These are phyloP conservation scores for Aegilops umbellulata DNA, from an alignment of 176 grass and related monocot genomes.

Conservation along the genomic window DNA sequence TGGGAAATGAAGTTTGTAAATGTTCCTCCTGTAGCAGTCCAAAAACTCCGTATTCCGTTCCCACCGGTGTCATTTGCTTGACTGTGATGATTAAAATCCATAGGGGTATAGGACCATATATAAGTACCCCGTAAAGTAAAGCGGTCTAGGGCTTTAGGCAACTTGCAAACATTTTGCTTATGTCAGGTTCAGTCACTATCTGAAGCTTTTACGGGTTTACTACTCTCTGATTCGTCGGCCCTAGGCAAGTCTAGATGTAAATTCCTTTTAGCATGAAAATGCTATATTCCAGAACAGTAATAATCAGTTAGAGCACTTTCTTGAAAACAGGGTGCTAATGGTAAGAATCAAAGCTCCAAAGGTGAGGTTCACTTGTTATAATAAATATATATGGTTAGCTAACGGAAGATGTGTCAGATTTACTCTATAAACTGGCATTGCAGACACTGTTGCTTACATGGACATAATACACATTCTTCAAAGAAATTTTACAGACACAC, in stretches of 20 bases:
- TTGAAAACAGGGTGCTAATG: not conserved
- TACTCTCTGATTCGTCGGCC: not conserved
- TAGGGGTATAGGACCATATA: not conserved
- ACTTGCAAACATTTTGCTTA: conserved; percentile 11
- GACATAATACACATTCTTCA: not conserved
- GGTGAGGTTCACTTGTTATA: not conserved
- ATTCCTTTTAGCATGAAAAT: not conserved
- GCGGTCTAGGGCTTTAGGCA: conserved; percentile 15
- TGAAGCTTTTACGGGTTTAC: conserved; percentile 13
- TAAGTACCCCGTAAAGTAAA: conserved; percentile 30
- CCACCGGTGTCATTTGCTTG: conserved; percentile 31
- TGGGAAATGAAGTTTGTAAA: conserved; percentile 12
- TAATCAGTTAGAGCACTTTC: not conserved
- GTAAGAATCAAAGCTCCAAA: not conserved
- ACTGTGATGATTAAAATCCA: conserved; percentile 25
- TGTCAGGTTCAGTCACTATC: conserved; percentile 8
- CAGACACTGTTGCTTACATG: not conserved
- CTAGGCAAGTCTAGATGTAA: not conserved
- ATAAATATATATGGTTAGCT: not conserved
- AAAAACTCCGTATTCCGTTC: conserved; percentile 32
- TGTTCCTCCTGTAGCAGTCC: conserved; percentile 30
- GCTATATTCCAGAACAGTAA: conserved; percentile 1
- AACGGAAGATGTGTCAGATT: not conserved
- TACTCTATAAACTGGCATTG: not conserved
- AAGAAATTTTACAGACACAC: not conserved